A percentile compares a stretch with the other conserved stretches of the same genome.
phyloP scores from a whole-genome alignment of 176 grass and related monocot genomes.

The Carex scoparia region DNA sequence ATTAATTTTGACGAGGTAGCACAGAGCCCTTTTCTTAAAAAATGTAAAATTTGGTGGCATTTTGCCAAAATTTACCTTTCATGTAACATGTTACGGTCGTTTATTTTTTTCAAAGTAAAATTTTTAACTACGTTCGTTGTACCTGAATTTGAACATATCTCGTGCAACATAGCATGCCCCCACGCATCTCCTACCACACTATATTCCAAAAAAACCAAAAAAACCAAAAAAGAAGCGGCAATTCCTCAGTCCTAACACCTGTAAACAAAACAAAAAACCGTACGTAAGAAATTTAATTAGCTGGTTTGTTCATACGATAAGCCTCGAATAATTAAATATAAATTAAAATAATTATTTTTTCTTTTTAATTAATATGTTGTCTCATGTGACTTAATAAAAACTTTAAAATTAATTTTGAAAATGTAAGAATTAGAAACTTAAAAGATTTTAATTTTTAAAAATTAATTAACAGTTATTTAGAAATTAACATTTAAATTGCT shows the following conservation, averaged over 20 bases:
- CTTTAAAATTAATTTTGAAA: no score
- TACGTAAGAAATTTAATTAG: neutral
- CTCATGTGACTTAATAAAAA: no score
- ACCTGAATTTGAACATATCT: neutral
- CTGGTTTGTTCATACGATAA: neutral
- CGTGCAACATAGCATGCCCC: neutral
- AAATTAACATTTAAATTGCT: no score
- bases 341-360: neutral
- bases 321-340: neutral
- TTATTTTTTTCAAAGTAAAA: neutral
- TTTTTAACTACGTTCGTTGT: neutral
- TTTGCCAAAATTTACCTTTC: neutral
- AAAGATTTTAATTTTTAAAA: no score
- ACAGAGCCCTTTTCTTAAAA: no score
- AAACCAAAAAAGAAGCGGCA: neutral
- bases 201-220: neutral
- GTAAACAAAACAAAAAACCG: neutral
- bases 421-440: no score
- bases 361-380: no score
- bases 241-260: neutral
- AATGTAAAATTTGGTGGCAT: no score
- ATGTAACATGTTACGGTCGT: neutral
- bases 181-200: neutral
- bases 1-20: no score
- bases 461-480: no score